Base-by-base conservation (phyloP, 2,329 filamentous ascomycete species). In the Tolypocladium amazonense region DNA sequence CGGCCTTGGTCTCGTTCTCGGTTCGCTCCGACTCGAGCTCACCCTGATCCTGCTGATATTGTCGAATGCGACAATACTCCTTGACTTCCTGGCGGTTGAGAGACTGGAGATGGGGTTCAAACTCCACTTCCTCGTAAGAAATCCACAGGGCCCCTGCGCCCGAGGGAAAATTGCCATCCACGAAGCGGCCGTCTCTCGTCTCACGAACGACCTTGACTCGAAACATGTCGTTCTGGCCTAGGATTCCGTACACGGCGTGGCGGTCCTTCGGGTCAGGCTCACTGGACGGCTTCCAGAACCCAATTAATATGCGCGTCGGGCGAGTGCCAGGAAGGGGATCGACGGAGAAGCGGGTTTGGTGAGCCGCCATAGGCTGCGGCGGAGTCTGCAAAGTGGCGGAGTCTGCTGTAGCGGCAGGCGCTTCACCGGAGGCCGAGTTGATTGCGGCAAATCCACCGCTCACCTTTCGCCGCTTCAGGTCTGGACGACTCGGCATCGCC, bases 151-250 rank as follows among this genome's bases (percentile, higher is more conserved):
- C 83, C 15, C 84, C 84, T 1, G 83, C 80, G 1, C 83, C 84
- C 2, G 71, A 70, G 0, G 85, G 85, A 59, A 85, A 87, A 68
- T 87, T 86, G 41, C 82, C 83, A 38, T 81, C 75, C 1, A 84
- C 73, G 37, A 77, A 78, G 0, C 81, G 79, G 3, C 84, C 84
- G 65, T 86, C 83, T 3, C 83, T 79, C 0, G 84, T 87, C 65
- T 85, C 78, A 7, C 81, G 76, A 0, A 83, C 78, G 0, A 87
- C 75, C 68, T 87, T 87, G 58, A 86, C 82, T 0, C 85, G 75
- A 67, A 88, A 87, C 79, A 85, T 86, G 63, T 86, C 83, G 59
- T 85, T 85, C 23, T 79, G 78, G 0, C 83, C 83, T 0, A 87
- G 70, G 14, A 87, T 85, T 4, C 85, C 85, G 58, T 82, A 84